Conservation (phyloP, 164 flowering plant genomes). For the Piper betle region DNA sequence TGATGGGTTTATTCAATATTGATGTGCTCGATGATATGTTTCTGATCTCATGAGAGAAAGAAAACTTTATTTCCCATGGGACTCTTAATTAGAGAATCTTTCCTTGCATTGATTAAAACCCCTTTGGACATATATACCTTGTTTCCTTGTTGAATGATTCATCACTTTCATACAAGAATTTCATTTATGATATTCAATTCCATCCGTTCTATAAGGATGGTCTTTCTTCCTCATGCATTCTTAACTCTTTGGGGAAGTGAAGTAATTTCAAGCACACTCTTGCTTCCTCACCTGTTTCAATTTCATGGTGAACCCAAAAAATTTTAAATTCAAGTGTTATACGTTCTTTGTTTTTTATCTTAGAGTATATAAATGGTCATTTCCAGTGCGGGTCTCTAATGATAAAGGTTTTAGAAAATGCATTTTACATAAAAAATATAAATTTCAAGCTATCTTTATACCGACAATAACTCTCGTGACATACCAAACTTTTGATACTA, state of each 20-base stretch:
- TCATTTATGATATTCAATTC: background rate
- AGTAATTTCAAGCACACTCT: background rate
- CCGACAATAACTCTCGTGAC: too few species aligned
- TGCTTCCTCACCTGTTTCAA: background rate
- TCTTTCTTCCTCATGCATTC: background rate
- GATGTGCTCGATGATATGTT: too few species aligned
- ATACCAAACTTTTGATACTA: too few species aligned
- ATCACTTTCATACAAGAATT: conserved; percentile 2
- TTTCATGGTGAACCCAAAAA: background rate
- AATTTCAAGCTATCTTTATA: too few species aligned
- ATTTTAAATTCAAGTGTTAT: background rate
- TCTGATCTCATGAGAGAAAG: background rate
- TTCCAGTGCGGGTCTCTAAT: too few species aligned
- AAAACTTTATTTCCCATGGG: background rate
- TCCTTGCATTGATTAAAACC: conserved; percentile 5
- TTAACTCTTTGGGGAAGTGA: background rate
- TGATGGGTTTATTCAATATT: too few species aligned
- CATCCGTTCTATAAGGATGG: background rate
- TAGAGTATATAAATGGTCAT: too few species aligned
- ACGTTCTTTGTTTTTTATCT: background rate
- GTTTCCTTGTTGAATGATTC: conserved; percentile 3
- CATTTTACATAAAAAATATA: too few species aligned
- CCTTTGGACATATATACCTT: conserved; percentile 7
- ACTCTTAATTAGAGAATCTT: conserved; percentile 1
- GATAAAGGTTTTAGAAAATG: too few species aligned